phyloP scores from a whole-genome alignment of 495 filamentous ascomycete genomes.

The Hyaloscypha finlandica region DNA sequence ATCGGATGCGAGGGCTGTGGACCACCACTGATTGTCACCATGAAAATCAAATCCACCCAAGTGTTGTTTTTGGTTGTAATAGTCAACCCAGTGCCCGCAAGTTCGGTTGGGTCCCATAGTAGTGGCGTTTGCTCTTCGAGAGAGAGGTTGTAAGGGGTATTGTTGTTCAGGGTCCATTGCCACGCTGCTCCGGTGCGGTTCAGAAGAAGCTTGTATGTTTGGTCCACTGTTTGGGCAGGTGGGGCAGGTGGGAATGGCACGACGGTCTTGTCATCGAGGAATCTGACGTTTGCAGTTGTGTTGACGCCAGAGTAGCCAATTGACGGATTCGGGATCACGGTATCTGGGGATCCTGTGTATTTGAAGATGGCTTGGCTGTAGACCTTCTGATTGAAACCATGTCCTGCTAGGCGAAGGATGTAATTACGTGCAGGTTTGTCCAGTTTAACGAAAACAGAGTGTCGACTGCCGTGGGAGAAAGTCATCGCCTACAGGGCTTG shows the following conservation, averaged over 20 bases:
- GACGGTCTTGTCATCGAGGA: conserved; percentile 39
- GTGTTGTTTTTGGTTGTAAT: conserved; percentile 49
- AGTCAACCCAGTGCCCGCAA: conserved; percentile 40
- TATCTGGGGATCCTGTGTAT: conserved; percentile 37
- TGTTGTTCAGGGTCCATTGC: conserved; percentile 49
- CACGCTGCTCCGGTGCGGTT: conserved; percentile 44
- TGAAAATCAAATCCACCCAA: conserved; percentile 60
- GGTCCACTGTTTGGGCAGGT: conserved; percentile 44
- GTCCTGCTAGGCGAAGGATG: conserved; percentile 41
- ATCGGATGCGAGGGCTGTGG: conserved; percentile 55
- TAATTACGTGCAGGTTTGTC: conserved; percentile 38
- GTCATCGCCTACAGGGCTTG: conserved; percentile 30
- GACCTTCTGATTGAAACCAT: conserved; percentile 40
- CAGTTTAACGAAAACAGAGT: conserved; percentile 43
- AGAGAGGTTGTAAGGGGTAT: conserved; percentile 30
- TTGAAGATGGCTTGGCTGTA: conserved; percentile 35
- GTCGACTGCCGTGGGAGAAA: conserved; percentile 45
- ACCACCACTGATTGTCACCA: conserved; percentile 32
- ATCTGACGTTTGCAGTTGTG: conserved; percentile 38
- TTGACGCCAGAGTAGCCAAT: conserved; percentile 43
- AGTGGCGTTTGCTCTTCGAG: conserved; percentile 41
- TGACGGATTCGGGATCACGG: conserved; percentile 38
- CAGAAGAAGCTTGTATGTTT: conserved; percentile 43
- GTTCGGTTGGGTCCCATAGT: conserved; percentile 45
- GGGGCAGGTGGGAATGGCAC: conserved; percentile 44